Base-by-base conservation (phyloP, 2,329 filamentous ascomycete species). In the Berkeleyomyces rouxiae region DNA sequence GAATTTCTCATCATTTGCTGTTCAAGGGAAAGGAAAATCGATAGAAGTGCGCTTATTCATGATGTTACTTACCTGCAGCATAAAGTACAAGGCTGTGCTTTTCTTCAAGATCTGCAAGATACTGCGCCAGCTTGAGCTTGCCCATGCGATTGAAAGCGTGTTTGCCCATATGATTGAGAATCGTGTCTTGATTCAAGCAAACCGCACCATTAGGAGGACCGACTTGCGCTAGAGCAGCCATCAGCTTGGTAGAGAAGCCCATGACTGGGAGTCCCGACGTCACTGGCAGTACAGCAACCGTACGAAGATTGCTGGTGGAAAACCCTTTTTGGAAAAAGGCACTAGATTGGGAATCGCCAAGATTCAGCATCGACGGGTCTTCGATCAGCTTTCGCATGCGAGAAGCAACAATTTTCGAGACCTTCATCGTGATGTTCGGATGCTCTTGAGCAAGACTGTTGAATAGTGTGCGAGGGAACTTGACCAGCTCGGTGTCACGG, bases 71-170 rank as follows among this genome's bases (percentile, higher is more conserved):
- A 86, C 83, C 83, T 60, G 92, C 93, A 64, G 99, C 86, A 70
- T 99, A 99, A 6, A 99, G 78, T 1, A 99, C 90, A 68, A 99
- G 83, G 0, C 92, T 90, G 69, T 95, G 97, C 71, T 96, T 96
- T 74, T 99, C 93, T 73, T 99, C 93, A 9, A 99, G 78, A 69
- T 99, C 93, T 1, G 95, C 93, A 59, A 99, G 80, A 70, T 99
- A 99, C 68, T 99, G 92, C 0, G 92, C 90, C 5, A 99, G 77
- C 73, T 95, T 96, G 37, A 99, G 77, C 73, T 96, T 97, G 4
- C 93, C 93, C 87, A 99, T 97, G 68, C 87, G 88, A 73, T 88
- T 97, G 72, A 99, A 99, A 0, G 95, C 93, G 73, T 99, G 90
- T 66, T 93, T 87, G 37, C 95, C 93, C 0, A 99, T 80, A 71